Percentiles rank a stretch among this genome's conserved stretches.
Conservation (phyloP, 164 flowering plant genomes). For the Umbilicus rupestris region DNA sequence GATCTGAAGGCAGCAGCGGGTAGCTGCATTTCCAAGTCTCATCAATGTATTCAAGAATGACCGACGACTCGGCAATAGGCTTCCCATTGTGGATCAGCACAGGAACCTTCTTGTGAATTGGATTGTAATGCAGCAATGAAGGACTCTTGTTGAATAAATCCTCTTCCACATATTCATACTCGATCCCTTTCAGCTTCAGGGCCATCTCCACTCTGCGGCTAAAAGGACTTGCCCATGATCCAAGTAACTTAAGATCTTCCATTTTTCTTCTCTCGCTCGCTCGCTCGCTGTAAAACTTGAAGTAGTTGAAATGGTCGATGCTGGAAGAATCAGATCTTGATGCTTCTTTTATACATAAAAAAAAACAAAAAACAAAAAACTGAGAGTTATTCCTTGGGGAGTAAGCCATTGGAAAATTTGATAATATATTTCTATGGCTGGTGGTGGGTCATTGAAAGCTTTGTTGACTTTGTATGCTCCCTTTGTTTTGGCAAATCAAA, state of each 20-base stretch:
- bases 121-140: slow-evolving; percentile 25
- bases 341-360: not conserved
- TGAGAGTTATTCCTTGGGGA: not conserved
- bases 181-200: slow-evolving; percentile 26
- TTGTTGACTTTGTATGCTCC: too few species aligned
- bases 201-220: slow-evolving; percentile 26
- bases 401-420: too few species aligned
- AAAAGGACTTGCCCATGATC: slow-evolving; percentile 18
- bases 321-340: not conserved
- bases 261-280: not conserved
- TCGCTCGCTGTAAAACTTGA: too few species aligned
- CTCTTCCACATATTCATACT: slow-evolving; percentile 20
- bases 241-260: slow-evolving; percentile 25
- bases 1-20: slow-evolving; percentile 25
- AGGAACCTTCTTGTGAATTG: slow-evolving; percentile 31
- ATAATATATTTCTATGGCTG: not conserved
- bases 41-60: slow-evolving; percentile 31
- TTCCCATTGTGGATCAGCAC: slow-evolving; percentile 30
- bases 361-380: not conserved
- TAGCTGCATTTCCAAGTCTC: slow-evolving; percentile 19
- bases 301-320: not conserved
- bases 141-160: slow-evolving; percentile 27
- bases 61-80: slow-evolving; percentile 22
- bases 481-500: too few species aligned
- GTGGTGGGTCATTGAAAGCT: not conserved